Conservation (phyloP, 169 alveolate genomes). For the Cryptosporidium ryanae region DNA sequence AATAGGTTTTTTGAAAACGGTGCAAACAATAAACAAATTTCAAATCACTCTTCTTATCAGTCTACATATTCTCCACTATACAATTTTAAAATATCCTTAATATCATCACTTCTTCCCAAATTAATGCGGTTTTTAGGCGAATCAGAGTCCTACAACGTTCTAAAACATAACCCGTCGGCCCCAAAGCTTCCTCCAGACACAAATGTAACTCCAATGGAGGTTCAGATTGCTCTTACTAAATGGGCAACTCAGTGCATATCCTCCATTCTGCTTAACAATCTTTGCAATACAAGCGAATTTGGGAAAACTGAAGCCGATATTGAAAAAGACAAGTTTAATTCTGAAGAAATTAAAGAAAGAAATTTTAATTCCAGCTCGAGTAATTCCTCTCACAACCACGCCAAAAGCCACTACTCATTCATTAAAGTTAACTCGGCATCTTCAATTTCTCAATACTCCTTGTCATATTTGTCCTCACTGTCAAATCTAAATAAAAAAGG, state of each 20-base stretch:
- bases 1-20: neutral
- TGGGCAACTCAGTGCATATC: constrained; percentile 71
- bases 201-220: constrained; percentile 62
- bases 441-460: no score
- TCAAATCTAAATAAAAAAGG: neutral
- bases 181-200: constrained; percentile 75
- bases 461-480: neutral
- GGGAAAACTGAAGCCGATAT: constrained; percentile 15
- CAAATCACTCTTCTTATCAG: neutral
- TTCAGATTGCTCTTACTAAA: constrained; percentile 42
- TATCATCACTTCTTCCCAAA: constrained; percentile 56
- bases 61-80: neutral
- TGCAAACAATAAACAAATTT: neutral
- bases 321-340: neutral
- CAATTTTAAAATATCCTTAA: constrained; percentile 19
- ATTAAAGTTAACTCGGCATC: no score
- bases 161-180: constrained; percentile 64
- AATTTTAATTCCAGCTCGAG: no score
- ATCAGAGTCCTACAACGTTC: constrained; percentile 52
- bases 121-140: constrained; percentile 54
- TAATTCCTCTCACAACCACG: no score
- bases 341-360: neutral
- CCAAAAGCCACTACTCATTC: no score
- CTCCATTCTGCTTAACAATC: constrained; percentile 38
- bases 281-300: constrained; percentile 41